Evolutionary conservation across 345 rosid species (phyloP), one percentile per base, ranked within the genome.

Genomic region (Ailanthus altissimus): DNA sequence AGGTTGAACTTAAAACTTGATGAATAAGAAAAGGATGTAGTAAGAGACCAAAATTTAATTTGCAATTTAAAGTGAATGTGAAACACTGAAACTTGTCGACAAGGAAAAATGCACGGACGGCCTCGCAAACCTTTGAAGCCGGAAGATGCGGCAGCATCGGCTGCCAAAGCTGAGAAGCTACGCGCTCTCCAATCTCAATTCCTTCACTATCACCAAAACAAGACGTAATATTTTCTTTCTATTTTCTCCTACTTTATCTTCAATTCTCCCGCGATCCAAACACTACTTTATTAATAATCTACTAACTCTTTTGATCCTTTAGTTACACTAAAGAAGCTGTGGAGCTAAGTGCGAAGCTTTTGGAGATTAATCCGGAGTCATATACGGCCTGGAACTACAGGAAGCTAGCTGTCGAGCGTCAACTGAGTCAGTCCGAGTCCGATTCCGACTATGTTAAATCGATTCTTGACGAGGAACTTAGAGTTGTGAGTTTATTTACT

Each of bases 301-400:
- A 36, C 3, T 16, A 28, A 2, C 38, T 15, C 49, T 58, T 47
- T 21, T 45, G 11, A 26, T 61, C 16, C 16, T 70, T 59, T 87
- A 93, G 98, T 82, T 95, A 91, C 79, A 87, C 90, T 16, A 76
- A 90, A 78, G 97, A 93, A 85, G 98, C 98, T 26, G 67, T 96
- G 49, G 85, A 92, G 40, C 63, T 88, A 10, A 96, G 98, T 85
- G 86, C 91, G 6, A 89, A 90, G 89, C 97, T 96, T 74, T 75
- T 96, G 6, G 97, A 89, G 83, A 88, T 84, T 81, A 96, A 96
- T 69, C 97, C 97, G 1, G 98, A 96, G 79, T 86, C 83, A 0
- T 91, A 93, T 87, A 96, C 97, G 0, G 95, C 93, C 0, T 96
- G 98, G 99, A 96, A 93, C 81, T 96, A 91, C 56, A 77, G 97